Percentiles rank a stretch among this genome's conserved stretches.
These are phyloP conservation scores for Golubevia pallescens DNA, from an alignment of 1,284 basidiomycete genomes.

Conservation along the genomic window DNA sequence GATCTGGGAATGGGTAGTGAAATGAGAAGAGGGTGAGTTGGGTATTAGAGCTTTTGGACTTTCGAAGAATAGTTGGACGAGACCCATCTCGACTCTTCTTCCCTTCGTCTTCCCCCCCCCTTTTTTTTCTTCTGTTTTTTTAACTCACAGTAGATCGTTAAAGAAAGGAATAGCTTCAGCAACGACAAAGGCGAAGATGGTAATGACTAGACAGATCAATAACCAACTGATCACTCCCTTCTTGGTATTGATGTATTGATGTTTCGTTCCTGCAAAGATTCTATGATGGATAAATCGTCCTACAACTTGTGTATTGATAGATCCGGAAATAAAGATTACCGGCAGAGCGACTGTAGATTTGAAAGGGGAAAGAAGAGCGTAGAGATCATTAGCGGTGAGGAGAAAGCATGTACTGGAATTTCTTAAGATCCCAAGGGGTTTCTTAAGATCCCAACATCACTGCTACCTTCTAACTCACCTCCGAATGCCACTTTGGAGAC, in stretches of 20 bases:
- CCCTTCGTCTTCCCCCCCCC: too few relatives aligned
- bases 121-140: too few relatives aligned
- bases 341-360: constrained; percentile 22
- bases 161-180: constrained; percentile 46
- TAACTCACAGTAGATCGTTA: constrained; percentile 21
- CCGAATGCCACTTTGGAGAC: constrained; percentile 49
- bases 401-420: background rate
- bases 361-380: too few relatives aligned
- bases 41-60: too few relatives aligned
- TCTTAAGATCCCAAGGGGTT: background rate
- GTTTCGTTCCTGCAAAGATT: constrained; percentile 33
- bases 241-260: constrained; percentile 44
- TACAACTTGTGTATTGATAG: too few relatives aligned
- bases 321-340: constrained; percentile 39
- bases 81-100: too few relatives aligned
- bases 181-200: constrained; percentile 2
- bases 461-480: too few relatives aligned
- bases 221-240: constrained; percentile 41
- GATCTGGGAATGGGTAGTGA: background rate
- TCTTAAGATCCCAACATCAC: too few relatives aligned
- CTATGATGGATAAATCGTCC: constrained; percentile 28
- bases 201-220: constrained; percentile 22
- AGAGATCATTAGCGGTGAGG: background rate
- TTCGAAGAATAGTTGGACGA: too few relatives aligned
- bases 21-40: too few relatives aligned